A percentile compares a stretch with the other conserved stretches of the same genome.
These are phyloP conservation scores for Fusarium circinatum DNA, from an alignment of 2,329 filamentous ascomycete species.

Conservation along the genomic window DNA sequence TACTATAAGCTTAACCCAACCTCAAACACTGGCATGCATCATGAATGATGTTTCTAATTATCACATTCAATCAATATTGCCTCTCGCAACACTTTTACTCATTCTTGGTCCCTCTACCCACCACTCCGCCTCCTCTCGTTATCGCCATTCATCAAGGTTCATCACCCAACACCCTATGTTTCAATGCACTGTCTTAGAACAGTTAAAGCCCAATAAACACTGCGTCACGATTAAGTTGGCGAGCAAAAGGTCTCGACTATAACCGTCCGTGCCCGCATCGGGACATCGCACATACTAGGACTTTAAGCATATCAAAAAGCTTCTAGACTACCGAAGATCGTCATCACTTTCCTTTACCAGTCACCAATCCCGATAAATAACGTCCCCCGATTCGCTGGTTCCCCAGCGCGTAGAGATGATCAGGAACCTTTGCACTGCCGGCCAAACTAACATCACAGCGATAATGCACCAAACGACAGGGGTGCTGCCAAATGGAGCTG, in stretches of 20 bases:
- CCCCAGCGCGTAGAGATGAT: constrained; percentile 9
- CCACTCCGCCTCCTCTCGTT: background rate
- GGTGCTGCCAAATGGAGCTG: background rate
- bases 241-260: background rate
- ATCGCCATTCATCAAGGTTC: background rate
- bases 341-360: constrained; percentile 21
- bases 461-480: constrained; percentile 18
- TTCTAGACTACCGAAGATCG: constrained; percentile 15
- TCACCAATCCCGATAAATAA: background rate
- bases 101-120: background rate
- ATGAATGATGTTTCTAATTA: accelerated
- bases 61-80: background rate
- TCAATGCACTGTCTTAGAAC: background rate
- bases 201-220: background rate
- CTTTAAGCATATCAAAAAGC: constrained; percentile 20
- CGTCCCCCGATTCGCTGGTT: background rate
- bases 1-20: background rate
- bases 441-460: constrained; percentile 13
- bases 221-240: background rate
- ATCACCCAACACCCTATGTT: background rate
- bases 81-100: too few relatives aligned
- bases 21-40: background rate
- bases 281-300: constrained; percentile 10
- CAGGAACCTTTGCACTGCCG: constrained; percentile 29
- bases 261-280: background rate